Percentiles rank a stretch among this genome's conserved stretches.
These are phyloP conservation scores for Eucalyptus tenuipes DNA, from an alignment of 345 rosid species.

Conservation along the genomic window DNA sequence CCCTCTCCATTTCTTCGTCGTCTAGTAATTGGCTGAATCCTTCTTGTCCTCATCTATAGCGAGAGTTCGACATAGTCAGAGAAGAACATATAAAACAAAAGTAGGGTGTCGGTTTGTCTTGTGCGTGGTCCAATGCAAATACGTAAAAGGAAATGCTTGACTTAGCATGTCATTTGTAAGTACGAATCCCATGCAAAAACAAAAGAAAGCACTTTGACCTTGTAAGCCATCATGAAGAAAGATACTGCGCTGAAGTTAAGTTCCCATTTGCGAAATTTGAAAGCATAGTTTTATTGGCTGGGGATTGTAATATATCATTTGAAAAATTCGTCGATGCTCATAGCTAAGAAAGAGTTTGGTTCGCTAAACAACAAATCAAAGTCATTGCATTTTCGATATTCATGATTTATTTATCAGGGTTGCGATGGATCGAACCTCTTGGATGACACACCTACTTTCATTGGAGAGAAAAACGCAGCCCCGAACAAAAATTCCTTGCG, in stretches of 20 bases:
- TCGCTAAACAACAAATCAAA: neutral
- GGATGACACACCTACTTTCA: constrained; percentile 30
- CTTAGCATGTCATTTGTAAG: neutral
- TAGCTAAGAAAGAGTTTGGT: neutral
- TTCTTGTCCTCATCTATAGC: neutral
- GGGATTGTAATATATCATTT: neutral
- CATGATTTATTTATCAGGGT: constrained; percentile 13
- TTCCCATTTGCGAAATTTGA: neutral
- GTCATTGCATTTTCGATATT: neutral
- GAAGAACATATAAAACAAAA: neutral
- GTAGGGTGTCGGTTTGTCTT: neutral
- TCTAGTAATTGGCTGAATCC: neutral
- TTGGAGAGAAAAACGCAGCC: constrained; percentile 40
- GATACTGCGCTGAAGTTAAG: neutral
- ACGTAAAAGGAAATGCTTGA: neutral
- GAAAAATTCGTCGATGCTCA: neutral
- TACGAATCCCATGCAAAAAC: neutral
- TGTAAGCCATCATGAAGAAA: neutral
- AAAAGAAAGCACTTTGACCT: neutral
- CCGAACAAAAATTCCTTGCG: constrained; percentile 26
- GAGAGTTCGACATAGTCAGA: neutral
- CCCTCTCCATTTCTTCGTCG: neutral
- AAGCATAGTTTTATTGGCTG: neutral
- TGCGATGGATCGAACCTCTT: constrained; percentile 44
- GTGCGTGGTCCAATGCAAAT: neutral